Evolutionary conservation across 192 early-diverging fungal species (phyloP).

Genomic region (Diversispora eburnea): DNA sequence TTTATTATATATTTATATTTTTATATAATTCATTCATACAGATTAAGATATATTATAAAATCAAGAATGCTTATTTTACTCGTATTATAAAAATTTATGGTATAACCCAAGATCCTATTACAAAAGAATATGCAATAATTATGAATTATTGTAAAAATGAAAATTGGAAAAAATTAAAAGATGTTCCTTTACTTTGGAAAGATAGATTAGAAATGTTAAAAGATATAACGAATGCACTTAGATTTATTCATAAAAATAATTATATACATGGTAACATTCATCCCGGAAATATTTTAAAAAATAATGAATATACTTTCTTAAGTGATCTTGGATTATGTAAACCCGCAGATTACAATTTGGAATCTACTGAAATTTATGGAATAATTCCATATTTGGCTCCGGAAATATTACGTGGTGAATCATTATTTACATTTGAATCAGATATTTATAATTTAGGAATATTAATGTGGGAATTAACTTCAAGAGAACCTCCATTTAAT

Average conservation of each 20-base stretch:
- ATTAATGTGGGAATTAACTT: conserved; percentile 10
- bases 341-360: not conserved
- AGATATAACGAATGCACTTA: not conserved
- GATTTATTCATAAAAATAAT: not conserved
- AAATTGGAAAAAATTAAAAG: not conserved
- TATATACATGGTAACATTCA: not conserved
- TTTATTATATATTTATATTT: not conserved
- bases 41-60: not conserved
- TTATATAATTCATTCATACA: not conserved
- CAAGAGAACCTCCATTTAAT: conserved; percentile 4
- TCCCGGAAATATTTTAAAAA: not conserved
- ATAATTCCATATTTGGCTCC: not conserved
- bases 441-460: conserved; percentile 16
- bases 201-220: not conserved
- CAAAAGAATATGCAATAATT: not conserved
- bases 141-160: not conserved
- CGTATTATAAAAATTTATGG: not conserved
- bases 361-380: not conserved
- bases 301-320: not conserved
- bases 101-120: conserved; percentile 1
- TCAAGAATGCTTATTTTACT: not conserved
- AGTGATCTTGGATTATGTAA: not conserved
- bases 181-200: not conserved
- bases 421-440: not conserved
- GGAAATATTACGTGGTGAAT: not conserved